Conservation (phyloP, 2,329 filamentous ascomycete species). For the Diplodia intermedia region DNA sequence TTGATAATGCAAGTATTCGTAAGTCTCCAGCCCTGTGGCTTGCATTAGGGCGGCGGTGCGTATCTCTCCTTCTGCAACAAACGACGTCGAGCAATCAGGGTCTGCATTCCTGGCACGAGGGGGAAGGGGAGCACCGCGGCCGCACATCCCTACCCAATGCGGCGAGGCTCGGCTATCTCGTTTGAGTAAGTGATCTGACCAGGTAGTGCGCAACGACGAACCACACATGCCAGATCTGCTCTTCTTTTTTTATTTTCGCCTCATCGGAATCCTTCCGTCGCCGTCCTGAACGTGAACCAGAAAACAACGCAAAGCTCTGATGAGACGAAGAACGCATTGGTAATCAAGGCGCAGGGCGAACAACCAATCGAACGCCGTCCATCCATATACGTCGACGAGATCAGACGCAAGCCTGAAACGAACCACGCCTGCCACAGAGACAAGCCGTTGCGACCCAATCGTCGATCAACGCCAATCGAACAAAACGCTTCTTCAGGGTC, state of each 20-base stretch:
- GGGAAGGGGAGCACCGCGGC: background rate
- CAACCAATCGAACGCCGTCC: background rate
- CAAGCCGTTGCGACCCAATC: background rate
- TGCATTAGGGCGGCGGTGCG: background rate
- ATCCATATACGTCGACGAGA: background rate
- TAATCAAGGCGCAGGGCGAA: background rate
- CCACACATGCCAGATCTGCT: background rate
- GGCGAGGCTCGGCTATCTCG: background rate
- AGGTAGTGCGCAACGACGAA: background rate
- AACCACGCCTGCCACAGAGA: background rate
- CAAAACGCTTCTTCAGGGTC: background rate
- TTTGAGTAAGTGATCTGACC: background rate
- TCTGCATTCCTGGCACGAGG: background rate
- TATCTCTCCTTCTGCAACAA: background rate
- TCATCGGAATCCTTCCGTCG: background rate
- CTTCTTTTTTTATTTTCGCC: background rate
- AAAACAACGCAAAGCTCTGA: no score
- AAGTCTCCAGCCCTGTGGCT: slow-evolving; percentile 14
- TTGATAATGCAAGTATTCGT: slow-evolving; percentile 2
- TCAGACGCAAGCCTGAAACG: background rate
- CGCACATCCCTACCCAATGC: background rate
- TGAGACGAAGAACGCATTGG: background rate
- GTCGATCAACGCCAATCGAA: background rate
- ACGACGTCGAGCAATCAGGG: background rate
- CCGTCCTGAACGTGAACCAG: background rate